phyloP scores from a whole-genome alignment of 495 filamentous ascomycete species.

The Trichoderma asperelloides region DNA sequence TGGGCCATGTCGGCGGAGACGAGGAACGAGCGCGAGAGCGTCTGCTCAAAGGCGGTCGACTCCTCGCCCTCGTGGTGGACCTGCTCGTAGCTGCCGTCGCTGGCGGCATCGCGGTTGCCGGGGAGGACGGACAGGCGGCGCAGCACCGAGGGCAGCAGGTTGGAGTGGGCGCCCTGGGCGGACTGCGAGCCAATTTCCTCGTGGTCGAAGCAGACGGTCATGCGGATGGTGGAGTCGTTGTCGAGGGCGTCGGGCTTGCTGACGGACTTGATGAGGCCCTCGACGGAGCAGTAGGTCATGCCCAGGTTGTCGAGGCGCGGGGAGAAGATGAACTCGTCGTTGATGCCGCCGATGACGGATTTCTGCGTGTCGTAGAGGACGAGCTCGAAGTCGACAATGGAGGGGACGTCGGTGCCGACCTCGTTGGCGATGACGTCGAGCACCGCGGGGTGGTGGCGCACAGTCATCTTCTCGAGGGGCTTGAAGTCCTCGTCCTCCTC shows the following conservation, averaged over 20 bases:
- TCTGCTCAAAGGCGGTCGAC: slow-evolving; percentile 85
- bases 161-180: slow-evolving; percentile 89
- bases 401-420: slow-evolving; percentile 53
- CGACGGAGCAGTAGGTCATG: slow-evolving; percentile 84
- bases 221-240: slow-evolving; percentile 69
- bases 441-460: slow-evolving; percentile 84
- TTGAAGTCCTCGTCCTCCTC: slow-evolving; percentile 47
- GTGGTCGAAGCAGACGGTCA: slow-evolving; percentile 92
- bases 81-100: slow-evolving; percentile 43
- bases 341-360: slow-evolving; percentile 76
- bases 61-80: slow-evolving; percentile 44
- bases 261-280: slow-evolving; percentile 76
- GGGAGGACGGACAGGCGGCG: slow-evolving; percentile 78
- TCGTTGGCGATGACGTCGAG: slow-evolving; percentile 79
- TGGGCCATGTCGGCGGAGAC: slow-evolving; percentile 98
- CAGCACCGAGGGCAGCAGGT: slow-evolving; percentile 80
- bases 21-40: slow-evolving; percentile 83
- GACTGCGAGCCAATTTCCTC: slow-evolving; percentile 91
- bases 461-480: slow-evolving; percentile 64
- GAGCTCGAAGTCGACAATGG: slow-evolving; percentile 90
- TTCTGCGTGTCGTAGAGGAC: slow-evolving; percentile 93
- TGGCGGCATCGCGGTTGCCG: slow-evolving; percentile 28
- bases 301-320: slow-evolving; percentile 86
- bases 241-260: slow-evolving; percentile 51
- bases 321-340: slow-evolving; percentile 91